Evolutionary conservation across 306 rosid species (phyloP).

Genomic region (Vachellia pachyceras): DNA sequence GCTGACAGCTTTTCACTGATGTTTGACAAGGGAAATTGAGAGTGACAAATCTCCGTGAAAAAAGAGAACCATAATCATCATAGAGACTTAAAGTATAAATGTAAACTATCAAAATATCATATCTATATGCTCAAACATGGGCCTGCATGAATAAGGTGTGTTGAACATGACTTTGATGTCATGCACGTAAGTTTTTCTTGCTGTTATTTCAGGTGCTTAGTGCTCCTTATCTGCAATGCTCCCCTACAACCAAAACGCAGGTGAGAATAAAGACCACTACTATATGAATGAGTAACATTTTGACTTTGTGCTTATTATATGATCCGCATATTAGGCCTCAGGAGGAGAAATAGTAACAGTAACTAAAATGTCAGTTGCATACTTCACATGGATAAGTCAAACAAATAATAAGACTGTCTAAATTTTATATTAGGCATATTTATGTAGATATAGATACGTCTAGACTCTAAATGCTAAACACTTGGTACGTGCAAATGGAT

Average conservation of each 20-base stretch:
- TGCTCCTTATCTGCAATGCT: constrained; percentile 87
- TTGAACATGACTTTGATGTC: constrained; percentile 36
- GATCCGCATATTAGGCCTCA: not conserved
- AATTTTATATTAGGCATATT: too few species aligned
- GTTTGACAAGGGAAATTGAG: not conserved
- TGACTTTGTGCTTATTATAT: constrained; percentile 7
- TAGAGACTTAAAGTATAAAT: constrained; percentile 7
- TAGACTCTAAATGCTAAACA: not conserved
- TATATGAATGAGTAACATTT: not conserved
- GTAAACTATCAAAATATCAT: not conserved
- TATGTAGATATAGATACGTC: not conserved
- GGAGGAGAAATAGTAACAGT: not conserved
- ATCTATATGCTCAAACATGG: not conserved
- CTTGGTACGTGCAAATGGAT: not conserved
- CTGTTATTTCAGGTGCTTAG: constrained; percentile 74
- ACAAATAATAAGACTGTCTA: too few species aligned
- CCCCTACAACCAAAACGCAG: constrained; percentile 61
- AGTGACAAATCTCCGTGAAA: not conserved
- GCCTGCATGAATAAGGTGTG: constrained; percentile 10
- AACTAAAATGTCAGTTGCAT: not conserved
- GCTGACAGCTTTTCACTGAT: not conserved
- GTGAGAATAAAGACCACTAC: constrained; percentile 53
- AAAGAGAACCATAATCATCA: not conserved
- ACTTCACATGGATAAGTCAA: too few species aligned
- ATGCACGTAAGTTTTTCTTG: constrained; percentile 21